Percentiles rank a stretch among this genome's conserved stretches.
Evolutionary conservation across 352 stramenopile genomes (phyloP).

Genomic region (Bremia lactucae): DNA sequence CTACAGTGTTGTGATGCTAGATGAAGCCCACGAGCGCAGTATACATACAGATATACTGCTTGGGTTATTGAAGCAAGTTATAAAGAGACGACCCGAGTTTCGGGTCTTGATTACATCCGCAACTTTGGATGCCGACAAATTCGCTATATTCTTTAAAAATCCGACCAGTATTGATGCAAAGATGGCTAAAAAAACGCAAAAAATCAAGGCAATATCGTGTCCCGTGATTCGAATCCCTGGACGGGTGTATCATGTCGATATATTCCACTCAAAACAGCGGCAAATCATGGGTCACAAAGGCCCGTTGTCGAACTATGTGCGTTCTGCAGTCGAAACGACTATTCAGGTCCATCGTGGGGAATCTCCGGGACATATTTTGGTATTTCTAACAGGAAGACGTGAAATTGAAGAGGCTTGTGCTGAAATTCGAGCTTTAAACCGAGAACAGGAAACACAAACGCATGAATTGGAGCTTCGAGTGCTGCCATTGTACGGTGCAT

Average conservation of each 20-base stretch:
- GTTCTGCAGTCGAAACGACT: conserved; percentile 58
- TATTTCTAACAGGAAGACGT: conserved; percentile 91
- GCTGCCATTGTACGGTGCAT: conserved; percentile 91
- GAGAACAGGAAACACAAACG: conserved; percentile 5
- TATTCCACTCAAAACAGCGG: conserved; percentile 86
- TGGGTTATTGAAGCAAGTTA: conserved; percentile 83
- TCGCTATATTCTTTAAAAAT: conserved; percentile 78
- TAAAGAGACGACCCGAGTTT: conserved; percentile 60
- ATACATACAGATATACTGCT: conserved; percentile 98
- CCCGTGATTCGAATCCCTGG: conserved; percentile 87
- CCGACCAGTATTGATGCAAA: background rate
- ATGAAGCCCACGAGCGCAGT: conserved; percentile 96
- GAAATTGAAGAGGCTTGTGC: conserved; percentile 87
- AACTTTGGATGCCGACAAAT: conserved; percentile 82
- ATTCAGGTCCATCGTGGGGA: conserved; percentile 68
- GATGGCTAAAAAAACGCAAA: conserved; percentile 6
- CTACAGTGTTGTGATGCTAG: conserved; percentile 90
- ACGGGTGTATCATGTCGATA: conserved; percentile 87
- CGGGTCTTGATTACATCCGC: conserved; percentile 91
- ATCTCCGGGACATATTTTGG: conserved; percentile 82
- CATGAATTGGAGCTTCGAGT: conserved; percentile 50
- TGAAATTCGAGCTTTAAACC: conserved; percentile 66
- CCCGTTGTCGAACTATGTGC: conserved; percentile 54
- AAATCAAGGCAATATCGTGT: conserved; percentile 28
- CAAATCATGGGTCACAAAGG: conserved; percentile 66